Evolutionary conservation across 169 alveolate species (phyloP), one percentile per base, ranked within the genome.

Genomic region (Eimeria zaria): DNA sequence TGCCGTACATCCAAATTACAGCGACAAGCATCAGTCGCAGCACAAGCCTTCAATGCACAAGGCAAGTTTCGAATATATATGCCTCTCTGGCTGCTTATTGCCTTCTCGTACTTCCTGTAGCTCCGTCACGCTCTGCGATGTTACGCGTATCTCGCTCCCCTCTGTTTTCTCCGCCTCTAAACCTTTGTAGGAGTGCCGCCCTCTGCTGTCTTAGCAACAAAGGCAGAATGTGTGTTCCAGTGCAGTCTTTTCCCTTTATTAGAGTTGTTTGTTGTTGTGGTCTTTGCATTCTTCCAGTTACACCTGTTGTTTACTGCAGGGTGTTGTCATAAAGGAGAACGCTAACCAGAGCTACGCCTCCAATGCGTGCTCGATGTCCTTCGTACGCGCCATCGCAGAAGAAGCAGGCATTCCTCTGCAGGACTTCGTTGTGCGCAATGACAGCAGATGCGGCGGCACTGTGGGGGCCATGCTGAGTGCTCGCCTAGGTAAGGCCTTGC

Each of bases 391-490:
- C 5, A 69, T 96, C 53, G 95, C 96, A 9, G 74, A 36, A 24
- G 84, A 60, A 24, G 90, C 83, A 41, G 60, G 41, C 9, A 93
- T 96, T 39, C 99, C 99, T 16, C 73, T 98, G 36, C 99, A 99
- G 97, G 99, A 99, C 55, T 99, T 99, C 94, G 98, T 99, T 39
- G 99, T 99, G 22, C 98, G 98, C 95, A 99, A 99, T 94, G 99
- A 98, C 88, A 97, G 99, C 14, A 99, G 99, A 58, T 99, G 99
- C 97, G 99, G 99, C 44, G 97, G 99, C 41, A 99, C 99, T 14
- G 98, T 99, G 60, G 99, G 99, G 18, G 99, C 99, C 44, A 97
- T 98, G 96, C 97, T 98, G 96, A 97, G 99, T 33, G 97, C 99
- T 44, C 98, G 98, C 20, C 95, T 99, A 51, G 99, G 99, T 96